Evolutionary conservation across 805 yeast species (phyloP).

Genomic region (Candida yuanshanica): DNA sequence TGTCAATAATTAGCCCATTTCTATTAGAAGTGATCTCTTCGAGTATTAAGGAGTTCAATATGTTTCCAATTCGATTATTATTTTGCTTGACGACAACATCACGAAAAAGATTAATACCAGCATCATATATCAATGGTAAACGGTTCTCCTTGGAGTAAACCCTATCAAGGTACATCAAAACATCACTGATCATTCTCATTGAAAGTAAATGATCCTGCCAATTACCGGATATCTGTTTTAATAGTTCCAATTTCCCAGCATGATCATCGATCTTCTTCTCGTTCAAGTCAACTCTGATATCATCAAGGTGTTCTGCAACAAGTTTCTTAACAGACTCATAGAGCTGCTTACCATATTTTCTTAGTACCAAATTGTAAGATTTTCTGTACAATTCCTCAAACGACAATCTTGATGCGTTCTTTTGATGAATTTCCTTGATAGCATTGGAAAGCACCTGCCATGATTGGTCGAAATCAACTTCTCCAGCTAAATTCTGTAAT

Average conservation of each 20-base stretch:
- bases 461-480: conserved; percentile 53
- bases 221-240: conserved; percentile 28
- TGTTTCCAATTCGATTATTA: conserved; percentile 43
- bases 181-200: conserved; percentile 77
- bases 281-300: conserved; percentile 17
- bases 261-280: conserved; percentile 12
- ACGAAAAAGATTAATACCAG: conserved; percentile 65
- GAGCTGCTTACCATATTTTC: conserved; percentile 59
- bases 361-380: conserved; percentile 69
- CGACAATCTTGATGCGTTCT: conserved; percentile 67
- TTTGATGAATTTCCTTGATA: conserved; percentile 61
- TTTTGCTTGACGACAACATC: conserved; percentile 50
- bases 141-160: conserved; percentile 72
- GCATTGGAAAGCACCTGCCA: conserved; percentile 68
- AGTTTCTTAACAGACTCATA: conserved; percentile 54
- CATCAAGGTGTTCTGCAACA: conserved; percentile 41
- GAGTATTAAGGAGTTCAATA: conserved; percentile 43
- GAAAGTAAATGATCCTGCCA: conserved; percentile 73
- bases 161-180: conserved; percentile 79
- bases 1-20: conserved; percentile 50
- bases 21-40: conserved; percentile 53
- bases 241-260: conserved; percentile 22
- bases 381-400: conserved; percentile 79
- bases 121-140: conserved; percentile 61
- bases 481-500: conserved; percentile 28